Evolutionary conservation across 345 rosid genomes (phyloP).

Genomic region (Syzygium grande): DNA sequence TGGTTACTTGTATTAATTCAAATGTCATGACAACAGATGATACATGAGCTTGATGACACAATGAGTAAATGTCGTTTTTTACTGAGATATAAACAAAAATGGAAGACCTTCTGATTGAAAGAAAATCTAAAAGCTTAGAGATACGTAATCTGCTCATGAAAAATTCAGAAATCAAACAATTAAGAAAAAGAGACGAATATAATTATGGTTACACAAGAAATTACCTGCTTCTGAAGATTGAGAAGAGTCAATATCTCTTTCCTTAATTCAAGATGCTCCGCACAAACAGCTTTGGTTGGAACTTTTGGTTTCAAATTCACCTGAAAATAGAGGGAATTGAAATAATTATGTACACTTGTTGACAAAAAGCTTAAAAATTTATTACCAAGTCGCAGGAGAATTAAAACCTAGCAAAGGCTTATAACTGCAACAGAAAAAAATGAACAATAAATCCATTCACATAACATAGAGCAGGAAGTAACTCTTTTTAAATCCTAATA

Average conservation of each 20-base stretch:
- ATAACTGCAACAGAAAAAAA: not conserved
- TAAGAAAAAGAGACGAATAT: not conserved
- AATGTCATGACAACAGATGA: not conserved
- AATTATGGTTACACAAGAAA: not conserved
- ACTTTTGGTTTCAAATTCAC: conserved; percentile 86
- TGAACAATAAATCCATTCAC: not conserved
- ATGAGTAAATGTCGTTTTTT: not conserved
- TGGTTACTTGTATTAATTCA: not conserved
- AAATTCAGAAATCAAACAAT: not conserved
- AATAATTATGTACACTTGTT: not conserved
- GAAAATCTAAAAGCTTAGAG: not conserved
- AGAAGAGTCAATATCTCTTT: conserved; percentile 76
- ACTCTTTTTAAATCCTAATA: not conserved
- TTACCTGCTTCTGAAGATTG: conserved; percentile 95
- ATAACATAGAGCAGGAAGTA: not conserved
- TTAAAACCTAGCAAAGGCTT: not conserved
- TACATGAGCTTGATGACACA: not conserved
- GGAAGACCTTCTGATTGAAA: not conserved
- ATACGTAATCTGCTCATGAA: not conserved
- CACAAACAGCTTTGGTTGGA: conserved; percentile 97
- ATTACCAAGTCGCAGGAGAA: not conserved
- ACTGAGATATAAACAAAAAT: not conserved
- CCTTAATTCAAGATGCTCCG: conserved; percentile 88
- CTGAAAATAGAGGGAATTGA: conserved; percentile 21
- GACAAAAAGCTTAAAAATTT: not conserved